Evolutionary conservation across 2,329 filamentous ascomycete genomes (phyloP).

Genomic region (Botrytis aclada): DNA sequence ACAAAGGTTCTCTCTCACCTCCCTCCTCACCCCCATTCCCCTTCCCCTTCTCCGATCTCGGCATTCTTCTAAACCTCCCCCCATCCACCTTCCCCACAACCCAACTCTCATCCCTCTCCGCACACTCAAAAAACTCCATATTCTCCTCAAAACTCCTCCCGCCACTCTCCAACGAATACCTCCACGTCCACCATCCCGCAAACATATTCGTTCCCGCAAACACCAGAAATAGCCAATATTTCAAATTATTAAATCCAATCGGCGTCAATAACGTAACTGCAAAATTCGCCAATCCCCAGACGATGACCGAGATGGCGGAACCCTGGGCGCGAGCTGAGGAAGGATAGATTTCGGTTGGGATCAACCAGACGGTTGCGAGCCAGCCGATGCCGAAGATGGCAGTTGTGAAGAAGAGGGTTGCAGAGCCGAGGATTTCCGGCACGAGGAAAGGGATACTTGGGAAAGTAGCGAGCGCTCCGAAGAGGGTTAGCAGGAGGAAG

Average conservation of each 20-base stretch:
- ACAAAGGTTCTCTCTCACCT: conserved; percentile 23
- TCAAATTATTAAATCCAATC: conserved; percentile 57
- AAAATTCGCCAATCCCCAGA: conserved; percentile 54
- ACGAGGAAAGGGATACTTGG: conserved; percentile 42
- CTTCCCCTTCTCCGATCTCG: conserved; percentile 20
- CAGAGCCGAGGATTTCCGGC: conserved; percentile 49
- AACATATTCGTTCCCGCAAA: conserved; percentile 52
- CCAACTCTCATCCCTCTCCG: conserved; percentile 51
- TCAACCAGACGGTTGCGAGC: conserved; percentile 57
- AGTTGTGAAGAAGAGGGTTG: conserved; percentile 55
- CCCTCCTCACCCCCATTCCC: conserved; percentile 9
- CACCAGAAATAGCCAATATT: conserved; percentile 56
- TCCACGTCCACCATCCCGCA: conserved; percentile 49
- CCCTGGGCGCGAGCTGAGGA: conserved; percentile 60
- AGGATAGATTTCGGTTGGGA: conserved; percentile 61
- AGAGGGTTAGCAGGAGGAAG: conserved; percentile 51
- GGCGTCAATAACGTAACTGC: conserved; percentile 57
- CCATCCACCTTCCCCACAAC: conserved; percentile 50
- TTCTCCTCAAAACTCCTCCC: conserved; percentile 55
- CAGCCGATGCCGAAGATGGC: conserved; percentile 59
- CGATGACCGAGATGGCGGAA: conserved; percentile 60
- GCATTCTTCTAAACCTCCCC: conserved; percentile 45
- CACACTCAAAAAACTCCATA: conserved; percentile 45
- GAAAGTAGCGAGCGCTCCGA: conserved; percentile 48
- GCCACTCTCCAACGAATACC: conserved; percentile 57